phyloP scores from a whole-genome alignment of 2,329 filamentous ascomycete genomes.

The Colletotrichum paranaense region DNA sequence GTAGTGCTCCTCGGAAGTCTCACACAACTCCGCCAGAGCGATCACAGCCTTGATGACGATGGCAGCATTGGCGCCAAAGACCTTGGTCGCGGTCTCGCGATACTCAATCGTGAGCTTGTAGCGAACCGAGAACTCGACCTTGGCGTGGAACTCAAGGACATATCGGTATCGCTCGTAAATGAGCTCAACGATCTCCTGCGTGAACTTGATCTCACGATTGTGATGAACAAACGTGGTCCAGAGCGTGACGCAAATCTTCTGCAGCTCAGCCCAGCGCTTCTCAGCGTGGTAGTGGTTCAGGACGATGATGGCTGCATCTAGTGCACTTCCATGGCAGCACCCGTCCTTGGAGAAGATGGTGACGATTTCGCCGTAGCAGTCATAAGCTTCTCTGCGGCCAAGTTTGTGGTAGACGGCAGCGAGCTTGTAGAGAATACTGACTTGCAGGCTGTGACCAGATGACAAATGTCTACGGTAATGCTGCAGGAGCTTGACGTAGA shows the following conservation, averaged over 20 bases:
- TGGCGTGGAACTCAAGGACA: conserved; percentile 56
- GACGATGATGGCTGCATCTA: conserved; percentile 58
- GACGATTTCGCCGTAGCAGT: conserved; percentile 51
- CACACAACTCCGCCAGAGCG: conserved; percentile 57
- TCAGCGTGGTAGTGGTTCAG: conserved; percentile 56
- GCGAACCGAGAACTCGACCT: conserved; percentile 50
- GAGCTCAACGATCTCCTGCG: conserved; percentile 55
- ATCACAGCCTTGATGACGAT: conserved; percentile 47
- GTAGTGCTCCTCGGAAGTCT: conserved; percentile 52
- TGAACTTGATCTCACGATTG: conserved; percentile 51
- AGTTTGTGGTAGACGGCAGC: conserved; percentile 30
- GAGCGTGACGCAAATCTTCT: conserved; percentile 55
- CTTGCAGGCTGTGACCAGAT: conserved; percentile 45
- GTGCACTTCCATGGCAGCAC: conserved; percentile 52
- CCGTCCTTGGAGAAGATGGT: conserved; percentile 45
- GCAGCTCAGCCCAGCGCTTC: conserved; percentile 56
- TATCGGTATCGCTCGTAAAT: conserved; percentile 57
- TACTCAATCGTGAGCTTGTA: conserved; percentile 61
- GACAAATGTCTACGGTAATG: conserved; percentile 40
- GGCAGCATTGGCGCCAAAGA: conserved; percentile 43
- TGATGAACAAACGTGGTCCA: conserved; percentile 52
- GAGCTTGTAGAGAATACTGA: conserved; percentile 45
- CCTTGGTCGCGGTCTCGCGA: conserved; percentile 55
- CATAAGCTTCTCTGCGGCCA: conserved; percentile 46
- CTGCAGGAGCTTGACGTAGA: conserved; percentile 47